phyloP scores from a whole-genome alignment of 2,329 filamentous ascomycete genomes.

The Didymella pomorum region DNA sequence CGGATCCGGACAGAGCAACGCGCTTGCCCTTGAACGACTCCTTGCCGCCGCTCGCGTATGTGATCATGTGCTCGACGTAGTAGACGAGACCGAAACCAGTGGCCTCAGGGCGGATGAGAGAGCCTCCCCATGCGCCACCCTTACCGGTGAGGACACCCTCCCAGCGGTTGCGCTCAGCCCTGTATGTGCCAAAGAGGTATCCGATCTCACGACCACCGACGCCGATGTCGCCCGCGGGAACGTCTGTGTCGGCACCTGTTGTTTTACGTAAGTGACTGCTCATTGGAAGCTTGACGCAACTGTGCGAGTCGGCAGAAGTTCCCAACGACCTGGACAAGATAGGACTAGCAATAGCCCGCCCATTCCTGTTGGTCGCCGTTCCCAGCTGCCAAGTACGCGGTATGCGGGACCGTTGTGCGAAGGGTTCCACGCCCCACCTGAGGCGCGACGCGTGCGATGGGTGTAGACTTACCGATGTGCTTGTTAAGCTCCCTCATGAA shows the following conservation, averaged over 20 bases:
- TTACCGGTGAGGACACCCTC: conserved; percentile 97
- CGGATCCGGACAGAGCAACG: conserved; percentile 94
- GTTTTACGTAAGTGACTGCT: conserved; percentile 52
- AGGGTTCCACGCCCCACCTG: conserved; percentile 23
- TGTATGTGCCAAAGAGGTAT: conserved; percentile 94
- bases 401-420: conserved; percentile 26
- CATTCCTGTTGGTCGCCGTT: conserved; percentile 22
- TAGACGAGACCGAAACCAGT: conserved; percentile 97
- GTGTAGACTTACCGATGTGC: conserved; percentile 70
- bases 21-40: conserved; percentile 90
- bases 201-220: conserved; percentile 92
- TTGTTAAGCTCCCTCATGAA: conserved; percentile 97
- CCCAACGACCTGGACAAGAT: conserved; percentile 19
- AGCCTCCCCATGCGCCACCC: conserved; percentile 91
- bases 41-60: conserved; percentile 78
- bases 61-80: conserved; percentile 64
- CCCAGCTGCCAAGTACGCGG: conserved; percentile 15
- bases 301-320: conserved; percentile 3
- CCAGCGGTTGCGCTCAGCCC: conserved; percentile 86
- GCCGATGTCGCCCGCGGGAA: conserved; percentile 96
- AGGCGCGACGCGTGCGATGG: conserved; percentile 14
- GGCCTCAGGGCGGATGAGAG: conserved; percentile 92
- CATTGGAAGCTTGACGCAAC: conserved; percentile 21
- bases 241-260: conserved; percentile 82
- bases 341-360: conserved; percentile 25